phyloP scores from a whole-genome alignment of 83 land plant genomes.

The Diphasiastrum complanatum region DNA sequence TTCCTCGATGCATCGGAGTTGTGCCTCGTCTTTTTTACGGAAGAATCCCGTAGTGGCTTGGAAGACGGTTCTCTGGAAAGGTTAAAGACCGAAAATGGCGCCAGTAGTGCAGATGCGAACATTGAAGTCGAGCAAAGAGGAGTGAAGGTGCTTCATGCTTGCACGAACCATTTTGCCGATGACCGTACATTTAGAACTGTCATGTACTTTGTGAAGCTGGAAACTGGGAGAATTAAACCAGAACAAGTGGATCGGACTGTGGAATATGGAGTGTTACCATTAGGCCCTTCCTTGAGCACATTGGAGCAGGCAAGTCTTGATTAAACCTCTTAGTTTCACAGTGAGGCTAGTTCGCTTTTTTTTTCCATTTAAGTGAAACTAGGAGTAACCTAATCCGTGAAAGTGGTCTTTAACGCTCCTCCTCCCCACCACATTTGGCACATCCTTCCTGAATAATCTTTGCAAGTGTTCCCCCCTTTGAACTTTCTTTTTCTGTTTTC shows the following conservation, averaged over 20 bases:
- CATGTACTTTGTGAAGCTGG: conserved; percentile 19
- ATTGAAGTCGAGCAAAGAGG: background rate
- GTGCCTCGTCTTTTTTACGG: background rate
- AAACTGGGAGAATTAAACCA: background rate
- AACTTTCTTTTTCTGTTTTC: no score
- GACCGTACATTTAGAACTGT: background rate
- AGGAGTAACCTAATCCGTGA: background rate
- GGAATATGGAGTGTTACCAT: conserved; percentile 17
- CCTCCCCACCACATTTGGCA: no score
- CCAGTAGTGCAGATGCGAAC: background rate
- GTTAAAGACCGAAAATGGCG: conserved; percentile 1
- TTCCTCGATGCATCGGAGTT: background rate
- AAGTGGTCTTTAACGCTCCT: background rate
- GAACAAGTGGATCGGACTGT: conserved; percentile 3
- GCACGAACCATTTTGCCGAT: background rate
- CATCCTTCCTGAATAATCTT: no score
- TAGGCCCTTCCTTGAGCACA: conserved; percentile 23
- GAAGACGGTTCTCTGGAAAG: no score
- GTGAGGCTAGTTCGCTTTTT: background rate
- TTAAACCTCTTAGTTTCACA: background rate
- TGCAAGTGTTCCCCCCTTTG: no score
- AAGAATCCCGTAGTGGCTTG: background rate
- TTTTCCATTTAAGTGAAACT: background rate
- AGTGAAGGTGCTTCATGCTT: background rate
- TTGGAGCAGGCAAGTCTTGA: conserved; percentile 21